Conservation (phyloP, 73 alveolate species). For the Paramecium pentaurelia region DNA sequence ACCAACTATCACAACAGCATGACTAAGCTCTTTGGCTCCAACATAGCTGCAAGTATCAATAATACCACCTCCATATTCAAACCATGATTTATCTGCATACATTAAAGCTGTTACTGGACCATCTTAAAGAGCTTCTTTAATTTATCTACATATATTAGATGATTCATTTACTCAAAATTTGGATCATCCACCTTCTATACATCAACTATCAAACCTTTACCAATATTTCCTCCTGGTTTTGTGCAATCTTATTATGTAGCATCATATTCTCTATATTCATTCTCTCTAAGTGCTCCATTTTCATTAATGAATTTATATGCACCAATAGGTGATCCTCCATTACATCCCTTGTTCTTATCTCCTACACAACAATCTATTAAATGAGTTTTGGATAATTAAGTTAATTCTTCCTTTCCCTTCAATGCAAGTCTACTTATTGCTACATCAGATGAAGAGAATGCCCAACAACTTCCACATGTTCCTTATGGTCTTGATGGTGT, state of each 20-base stretch:
- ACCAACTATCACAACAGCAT: constrained; percentile 53
- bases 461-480: constrained; percentile 39
- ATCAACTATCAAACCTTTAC: background rate
- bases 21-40: background rate
- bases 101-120: constrained; percentile 13
- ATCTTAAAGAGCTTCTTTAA: background rate
- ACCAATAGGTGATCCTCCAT: constrained; percentile 18
- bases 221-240: background rate
- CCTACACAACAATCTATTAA: background rate
- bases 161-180: background rate
- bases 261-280: constrained; percentile 33
- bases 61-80: background rate
- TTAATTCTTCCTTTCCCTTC: background rate
- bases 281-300: background rate
- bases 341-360: constrained; percentile 8
- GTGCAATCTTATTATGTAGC: background rate
- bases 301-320: background rate
- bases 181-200: background rate
- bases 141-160: background rate
- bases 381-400: background rate
- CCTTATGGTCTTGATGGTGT: constrained; percentile 6
- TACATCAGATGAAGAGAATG: constrained; percentile 30
- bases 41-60: constrained; percentile 20
- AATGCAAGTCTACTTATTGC: background rate
- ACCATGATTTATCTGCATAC: constrained; percentile 30